Conservation (phyloP, 495 filamentous ascomycete species). For the Daldinia decipiens region DNA sequence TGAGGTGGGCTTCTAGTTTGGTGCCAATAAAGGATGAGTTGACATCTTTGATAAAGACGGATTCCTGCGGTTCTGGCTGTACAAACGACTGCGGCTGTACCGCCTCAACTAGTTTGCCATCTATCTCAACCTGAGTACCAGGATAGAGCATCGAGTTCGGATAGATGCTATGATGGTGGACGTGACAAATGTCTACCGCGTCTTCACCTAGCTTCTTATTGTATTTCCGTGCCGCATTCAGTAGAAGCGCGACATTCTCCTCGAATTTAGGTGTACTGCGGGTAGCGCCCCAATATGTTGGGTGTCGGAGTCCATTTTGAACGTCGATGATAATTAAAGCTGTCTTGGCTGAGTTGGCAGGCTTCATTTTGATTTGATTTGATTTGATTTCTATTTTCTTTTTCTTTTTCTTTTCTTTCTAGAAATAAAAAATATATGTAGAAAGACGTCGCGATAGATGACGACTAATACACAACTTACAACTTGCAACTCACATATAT, state of each 20-base stretch:
- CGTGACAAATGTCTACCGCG: constrained; percentile 56
- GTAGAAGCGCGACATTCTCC: constrained; percentile 53
- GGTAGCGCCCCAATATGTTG: constrained; percentile 51
- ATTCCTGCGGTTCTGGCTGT: constrained; percentile 53
- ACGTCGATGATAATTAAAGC: constrained; percentile 39
- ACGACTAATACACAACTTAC: too few relatives aligned
- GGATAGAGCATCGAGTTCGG: constrained; percentile 50
- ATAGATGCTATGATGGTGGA: constrained; percentile 58
- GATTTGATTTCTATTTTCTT: too few relatives aligned
- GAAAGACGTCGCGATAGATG: too few relatives aligned
- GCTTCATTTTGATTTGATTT: neutral
- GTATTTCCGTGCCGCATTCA: constrained; percentile 54
- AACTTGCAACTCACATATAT: neutral
- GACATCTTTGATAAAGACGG: constrained; percentile 58
- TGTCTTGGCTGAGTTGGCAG: neutral
- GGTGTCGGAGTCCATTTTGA: constrained; percentile 62
- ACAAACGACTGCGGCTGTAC: constrained; percentile 55
- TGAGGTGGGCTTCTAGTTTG: constrained; percentile 54
- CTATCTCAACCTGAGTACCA: constrained; percentile 22
- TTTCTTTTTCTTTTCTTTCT: too few relatives aligned
- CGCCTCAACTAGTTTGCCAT: constrained; percentile 37
- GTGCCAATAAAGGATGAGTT: constrained; percentile 63
- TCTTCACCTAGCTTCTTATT: constrained; percentile 4
- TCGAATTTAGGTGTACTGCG: constrained; percentile 60
- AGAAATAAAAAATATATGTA: too few relatives aligned